Base-by-base conservation (phyloP, 164 flowering plant species). In the Amborella trichopoda region DNA sequence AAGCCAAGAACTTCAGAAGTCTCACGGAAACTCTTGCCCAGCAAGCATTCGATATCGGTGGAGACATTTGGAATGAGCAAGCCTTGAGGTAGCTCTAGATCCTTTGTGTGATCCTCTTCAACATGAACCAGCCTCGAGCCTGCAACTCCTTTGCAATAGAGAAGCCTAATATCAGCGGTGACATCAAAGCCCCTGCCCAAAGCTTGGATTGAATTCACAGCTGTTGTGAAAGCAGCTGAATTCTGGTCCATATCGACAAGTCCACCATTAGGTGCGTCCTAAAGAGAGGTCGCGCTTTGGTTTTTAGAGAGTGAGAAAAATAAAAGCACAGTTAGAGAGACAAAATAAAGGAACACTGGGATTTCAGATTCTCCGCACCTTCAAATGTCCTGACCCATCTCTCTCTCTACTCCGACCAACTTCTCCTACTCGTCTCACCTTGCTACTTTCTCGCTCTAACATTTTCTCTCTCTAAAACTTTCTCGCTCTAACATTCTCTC, bases 181-280 rank as follows among this genome's bases (percentile, higher is more conserved):
- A 83, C 95, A 71, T 91, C 98, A 59, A 91, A 87, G 14, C 98
- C 98, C 32, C 98, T 65, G 16, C 98, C 98, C 23, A 91, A 63
- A 24, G 95, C 96, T 54, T 83, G 96, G 51, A 87, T 71, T 37
- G 98, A 76, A 68, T 75, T 83, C 57, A 38, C 40, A n/a, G 86
- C 64, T 0, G 96, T 80, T 10, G 64, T 17, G 38, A 85, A 64
- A 44, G 93, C 80, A 53, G 70, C 74, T 2, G 72, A 12, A 9
- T 38, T 38, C 21, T 22, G 8, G 18, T 38, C 41, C 41, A 38
- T 38, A n/a, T 10, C 16, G n/a, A n/a, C n/a, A n/a, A n/a, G n/a
- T n/a, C n/a, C n/a, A n/a, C n/a, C n/a, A n/a, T n/a, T n/a, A n/a
- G n/a, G n/a, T n/a, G n/a, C n/a, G n/a, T n/a, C n/a, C n/a, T n/a